A percentile compares a stretch with the other conserved stretches of the same genome.
Conservation (phyloP, 2,329 filamentous ascomycete genomes). For the Calonectria henricotiae region DNA sequence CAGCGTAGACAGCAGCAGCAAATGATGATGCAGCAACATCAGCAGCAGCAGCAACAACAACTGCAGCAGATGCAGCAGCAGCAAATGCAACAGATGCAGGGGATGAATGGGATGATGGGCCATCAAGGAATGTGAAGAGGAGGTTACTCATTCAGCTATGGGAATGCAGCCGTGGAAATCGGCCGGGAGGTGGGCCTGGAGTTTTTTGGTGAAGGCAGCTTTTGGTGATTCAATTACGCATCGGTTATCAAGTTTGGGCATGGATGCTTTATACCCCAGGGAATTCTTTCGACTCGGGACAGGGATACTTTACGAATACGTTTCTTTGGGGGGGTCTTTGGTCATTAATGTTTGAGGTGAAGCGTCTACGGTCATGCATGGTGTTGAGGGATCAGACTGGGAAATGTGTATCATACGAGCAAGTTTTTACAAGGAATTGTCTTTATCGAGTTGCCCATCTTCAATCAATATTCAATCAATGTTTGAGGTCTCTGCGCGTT, state of each 20-base stretch:
- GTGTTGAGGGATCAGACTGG: slow-evolving; percentile 42
- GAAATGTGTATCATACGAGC: slow-evolving; percentile 37
- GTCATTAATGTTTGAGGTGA: slow-evolving; percentile 39
- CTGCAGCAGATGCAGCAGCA: slow-evolving; percentile 46
- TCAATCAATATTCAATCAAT: too few relatives aligned
- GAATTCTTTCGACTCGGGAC: slow-evolving; percentile 50
- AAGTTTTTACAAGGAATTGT: slow-evolving; percentile 28
- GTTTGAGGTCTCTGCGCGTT: neutral
- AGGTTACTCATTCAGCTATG: slow-evolving; percentile 21
- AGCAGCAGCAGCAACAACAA: slow-evolving; percentile 64
- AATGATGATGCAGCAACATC: slow-evolving; percentile 58
- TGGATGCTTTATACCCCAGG: slow-evolving; percentile 55
- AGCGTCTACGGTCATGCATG: slow-evolving; percentile 40
- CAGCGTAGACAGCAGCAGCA: slow-evolving; percentile 57
- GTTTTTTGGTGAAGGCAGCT: slow-evolving; percentile 41
- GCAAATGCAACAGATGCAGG: slow-evolving; percentile 57
- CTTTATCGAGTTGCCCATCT: neutral
- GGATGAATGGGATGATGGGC: slow-evolving; percentile 71
- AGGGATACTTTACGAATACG: slow-evolving; percentile 42
- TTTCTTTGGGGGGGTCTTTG: slow-evolving; percentile 32
- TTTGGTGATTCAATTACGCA: slow-evolving; percentile 36
- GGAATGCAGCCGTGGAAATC: slow-evolving; percentile 37
- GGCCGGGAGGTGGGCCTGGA: slow-evolving; percentile 39
- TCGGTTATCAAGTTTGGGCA: slow-evolving; percentile 46
- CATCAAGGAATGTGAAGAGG: slow-evolving; percentile 64